Conservation (phyloP, 73 alveolate genomes). For the Durusdinium trenchii region DNA sequence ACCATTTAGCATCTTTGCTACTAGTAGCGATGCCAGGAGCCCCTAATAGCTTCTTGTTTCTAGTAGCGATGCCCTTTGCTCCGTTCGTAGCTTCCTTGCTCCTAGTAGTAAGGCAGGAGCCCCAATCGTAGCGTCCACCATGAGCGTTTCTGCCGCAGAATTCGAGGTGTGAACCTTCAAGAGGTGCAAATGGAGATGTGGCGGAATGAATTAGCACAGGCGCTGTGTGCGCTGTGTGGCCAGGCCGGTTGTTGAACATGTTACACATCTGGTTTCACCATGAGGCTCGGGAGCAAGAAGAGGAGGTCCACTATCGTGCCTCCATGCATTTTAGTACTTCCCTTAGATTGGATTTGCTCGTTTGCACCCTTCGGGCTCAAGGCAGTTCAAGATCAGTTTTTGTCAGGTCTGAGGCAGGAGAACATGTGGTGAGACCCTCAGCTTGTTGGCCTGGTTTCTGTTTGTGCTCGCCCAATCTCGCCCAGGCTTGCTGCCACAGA, state of each 20-base stretch:
- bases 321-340: neutral
- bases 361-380: neutral
- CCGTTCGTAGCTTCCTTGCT: neutral
- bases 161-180: neutral
- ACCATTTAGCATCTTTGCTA: neutral
- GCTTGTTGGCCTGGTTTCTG: neutral
- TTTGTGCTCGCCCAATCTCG: neutral
- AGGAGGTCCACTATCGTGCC: neutral
- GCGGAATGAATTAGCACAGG: constrained; percentile 72
- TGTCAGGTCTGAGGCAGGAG: constrained; percentile 17
- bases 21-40: neutral
- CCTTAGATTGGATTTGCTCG: neutral
- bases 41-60: neutral
- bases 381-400: neutral
- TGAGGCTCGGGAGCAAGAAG: neutral
- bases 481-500: too few relatives aligned
- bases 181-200: constrained; percentile 37
- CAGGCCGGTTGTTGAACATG: neutral
- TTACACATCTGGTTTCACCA: neutral
- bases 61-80: neutral
- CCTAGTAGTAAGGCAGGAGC: neutral
- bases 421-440: neutral
- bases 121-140: too few relatives aligned
- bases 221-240: neutral
- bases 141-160: too few relatives aligned